Evolutionary conservation across 2,329 filamentous ascomycete species (phyloP), one percentile per base, ranked within the genome.

Genomic region (Didymella exigua): DNA sequence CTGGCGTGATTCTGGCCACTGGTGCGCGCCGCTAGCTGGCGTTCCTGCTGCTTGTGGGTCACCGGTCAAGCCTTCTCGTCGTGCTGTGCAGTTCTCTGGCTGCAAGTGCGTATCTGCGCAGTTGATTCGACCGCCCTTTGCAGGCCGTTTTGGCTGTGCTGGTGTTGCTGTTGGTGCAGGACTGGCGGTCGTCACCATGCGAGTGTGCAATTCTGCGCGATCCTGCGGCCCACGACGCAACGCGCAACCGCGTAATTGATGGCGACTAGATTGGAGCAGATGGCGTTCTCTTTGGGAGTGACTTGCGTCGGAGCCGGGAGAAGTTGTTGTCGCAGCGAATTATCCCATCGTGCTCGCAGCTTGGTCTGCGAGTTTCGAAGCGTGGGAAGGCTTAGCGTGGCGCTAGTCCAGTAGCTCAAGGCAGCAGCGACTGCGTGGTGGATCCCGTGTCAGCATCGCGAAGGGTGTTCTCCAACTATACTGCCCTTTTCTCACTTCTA

Each of bases 251-350:
- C 59, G 42, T 57, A 52, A 49, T 49, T 26, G 16, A 49, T 44
- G 56, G 51, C 52, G 52, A 54, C 46, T 51, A 51, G 43, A 42
- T 48, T 53, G 52, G 43, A 53, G 47, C 43, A 48, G 26, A 47
- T 41, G 54, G 54, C 47, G 54, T 56, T 49, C 47, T 45, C 34
- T 23, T 21, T 40, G 47, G 56, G 55, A 34, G 49, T 50, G 30
- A 49, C 44, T 55, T 54, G 62, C 58, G 63, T 63, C 53, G 56
- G 49, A 61, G 54, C 49, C 37, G 46, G 49, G 46, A 49, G 36
- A 29, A 47, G 49, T 46, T 57, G 48, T 65, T 61, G 54, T 50
- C 54, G 55, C 59, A 60, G 61, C 68, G 66, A 70, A 69, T 66
- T 57, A 58, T 59, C 41, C 50, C 49, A 37, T 42, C 31, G 18